phyloP scores from a whole-genome alignment of 2,329 filamentous ascomycete genomes.

The Claviceps monticola region DNA sequence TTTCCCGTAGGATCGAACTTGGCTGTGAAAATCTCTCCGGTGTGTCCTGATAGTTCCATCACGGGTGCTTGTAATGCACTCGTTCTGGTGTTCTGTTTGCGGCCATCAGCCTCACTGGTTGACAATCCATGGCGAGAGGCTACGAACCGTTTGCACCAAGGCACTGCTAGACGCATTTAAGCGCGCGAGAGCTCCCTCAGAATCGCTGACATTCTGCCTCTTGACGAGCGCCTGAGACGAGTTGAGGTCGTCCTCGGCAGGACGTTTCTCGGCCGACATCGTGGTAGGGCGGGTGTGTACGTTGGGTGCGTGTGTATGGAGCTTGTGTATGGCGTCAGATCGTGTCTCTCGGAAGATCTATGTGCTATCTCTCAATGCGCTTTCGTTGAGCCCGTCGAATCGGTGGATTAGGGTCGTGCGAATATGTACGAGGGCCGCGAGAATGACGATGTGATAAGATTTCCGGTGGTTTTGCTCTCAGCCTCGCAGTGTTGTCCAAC shows the following conservation, averaged over 20 bases:
- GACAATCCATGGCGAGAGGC: neutral
- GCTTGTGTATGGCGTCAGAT: neutral
- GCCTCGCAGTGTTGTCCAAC: too few relatives aligned
- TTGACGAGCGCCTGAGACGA: constrained; percentile 76
- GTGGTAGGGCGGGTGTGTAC: neutral
- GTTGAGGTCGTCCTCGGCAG: constrained; percentile 71
- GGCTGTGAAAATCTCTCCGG: constrained; percentile 81
- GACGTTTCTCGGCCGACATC: constrained; percentile 88
- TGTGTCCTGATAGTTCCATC: constrained; percentile 76
- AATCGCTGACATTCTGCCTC: constrained; percentile 56
- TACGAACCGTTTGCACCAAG: constrained; percentile 37
- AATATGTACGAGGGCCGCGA: too few relatives aligned
- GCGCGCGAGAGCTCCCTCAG: constrained; percentile 33
- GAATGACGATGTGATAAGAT: neutral
- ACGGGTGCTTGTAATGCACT: constrained; percentile 78
- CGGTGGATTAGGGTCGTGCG: neutral
- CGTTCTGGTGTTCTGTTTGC: constrained; percentile 55
- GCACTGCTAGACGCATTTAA: constrained; percentile 36
- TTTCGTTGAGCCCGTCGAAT: neutral
- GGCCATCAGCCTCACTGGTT: neutral
- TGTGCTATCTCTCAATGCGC: neutral
- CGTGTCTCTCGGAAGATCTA: neutral
- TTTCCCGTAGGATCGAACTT: constrained; percentile 83
- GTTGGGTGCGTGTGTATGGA: neutral
- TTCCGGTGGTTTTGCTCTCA: neutral